These are phyloP conservation scores for Myriangium duriaei DNA, from an alignment of 2,329 filamentous ascomycete species.

Conservation along the genomic window DNA sequence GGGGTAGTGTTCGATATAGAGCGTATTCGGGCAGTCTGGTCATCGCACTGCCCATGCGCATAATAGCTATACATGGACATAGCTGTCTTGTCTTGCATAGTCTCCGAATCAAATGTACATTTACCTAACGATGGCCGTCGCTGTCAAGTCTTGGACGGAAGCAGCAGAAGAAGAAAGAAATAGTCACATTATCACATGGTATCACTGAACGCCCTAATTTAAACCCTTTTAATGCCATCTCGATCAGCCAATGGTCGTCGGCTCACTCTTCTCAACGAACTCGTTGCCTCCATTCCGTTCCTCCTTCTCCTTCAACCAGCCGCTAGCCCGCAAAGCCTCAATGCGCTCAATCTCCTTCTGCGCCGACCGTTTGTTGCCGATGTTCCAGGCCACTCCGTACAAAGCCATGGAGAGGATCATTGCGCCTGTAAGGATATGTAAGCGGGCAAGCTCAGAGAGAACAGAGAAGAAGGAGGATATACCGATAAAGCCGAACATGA, in stretches of 20 bases:
- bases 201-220: neutral
- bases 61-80: no score
- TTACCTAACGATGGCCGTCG: no score
- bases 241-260: neutral
- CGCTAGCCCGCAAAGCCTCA: conserved; percentile 12
- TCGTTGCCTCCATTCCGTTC: neutral
- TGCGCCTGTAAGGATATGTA: conserved; percentile 10
- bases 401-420: conserved; percentile 16
- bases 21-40: no score
- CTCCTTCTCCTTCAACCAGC: conserved; percentile 17
- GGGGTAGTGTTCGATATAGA: no score
- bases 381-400: conserved; percentile 16
- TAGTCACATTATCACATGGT: no score
- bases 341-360: conserved; percentile 15
- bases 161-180: no score
- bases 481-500: conserved; percentile 19
- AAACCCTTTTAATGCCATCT: neutral
- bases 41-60: no score
- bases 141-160: no score
- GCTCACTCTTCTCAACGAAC: conserved; percentile 2
- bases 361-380: conserved; percentile 14
- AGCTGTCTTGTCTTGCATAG: no score
- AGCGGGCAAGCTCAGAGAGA: neutral
- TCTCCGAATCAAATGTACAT: no score
- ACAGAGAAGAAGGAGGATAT: conserved; percentile 3